Evolutionary conservation across 345 rosid species (phyloP), one percentile per base, ranked within the genome.

Genomic region (rapeseed (Brassica napus)): DNA sequence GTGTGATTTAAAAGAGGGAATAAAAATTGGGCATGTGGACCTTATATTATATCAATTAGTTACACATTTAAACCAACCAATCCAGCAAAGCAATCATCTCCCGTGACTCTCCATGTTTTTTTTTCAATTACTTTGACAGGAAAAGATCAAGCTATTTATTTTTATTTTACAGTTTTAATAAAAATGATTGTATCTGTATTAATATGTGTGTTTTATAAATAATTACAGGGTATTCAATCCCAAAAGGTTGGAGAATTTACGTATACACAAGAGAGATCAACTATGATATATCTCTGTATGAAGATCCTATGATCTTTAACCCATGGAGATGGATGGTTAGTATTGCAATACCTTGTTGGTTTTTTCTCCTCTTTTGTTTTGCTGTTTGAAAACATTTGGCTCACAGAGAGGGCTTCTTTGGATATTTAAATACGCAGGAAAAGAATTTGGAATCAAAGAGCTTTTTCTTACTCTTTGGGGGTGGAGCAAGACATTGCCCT

Each of bases 291-390:
- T 76, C 73, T 76, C 31, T 85, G 0, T 92, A 89, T 78, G 87
- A 90, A 8, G 97, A 92, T 54, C 95, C 97, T 24, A 82, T 87
- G 24, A 62, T 80, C 62, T 92, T 94, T 85, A 94, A 90, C 84
- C 98, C 98, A 59, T 94, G 95, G 97, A 91, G 98, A 89, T 94
- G 98, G 98, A 81, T 91, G 94, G 98, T 81, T 65, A 76, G 83
- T 71, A 2, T 24, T 5, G 64, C 54, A 16, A 7, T 39, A 4
- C 26, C 3, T 6, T 15, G 14, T 11, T 49, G 4, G 57, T 14
- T 23, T 18, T 14, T 37, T 24, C 1, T 69, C 30, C 58, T 61
- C 18, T 47, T 54, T 10, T 71, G 10, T 63, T 65, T 32, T 18
- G 6, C 30, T 72, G 55, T 26, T 54, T 21, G 59, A 68, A 62